Conservation (phyloP, 1,139 yeast species). For the Pichia cactophila region DNA sequence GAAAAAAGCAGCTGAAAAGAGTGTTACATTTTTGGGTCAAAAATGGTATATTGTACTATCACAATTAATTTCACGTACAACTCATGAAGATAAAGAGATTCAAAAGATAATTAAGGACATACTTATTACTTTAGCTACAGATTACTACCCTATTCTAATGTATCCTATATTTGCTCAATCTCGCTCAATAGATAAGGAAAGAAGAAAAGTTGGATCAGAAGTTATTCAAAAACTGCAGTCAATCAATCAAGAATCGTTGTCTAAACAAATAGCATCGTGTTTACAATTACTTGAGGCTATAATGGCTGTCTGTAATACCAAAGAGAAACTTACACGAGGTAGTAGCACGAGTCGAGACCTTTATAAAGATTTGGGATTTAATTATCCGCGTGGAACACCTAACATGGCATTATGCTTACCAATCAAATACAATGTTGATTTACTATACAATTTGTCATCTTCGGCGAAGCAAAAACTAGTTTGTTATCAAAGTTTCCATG, state of each 20-base stretch:
- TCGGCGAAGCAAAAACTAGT: constrained; percentile 30
- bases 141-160: constrained; percentile 74
- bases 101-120: constrained; percentile 49
- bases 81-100: constrained; percentile 55
- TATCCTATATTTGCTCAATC: constrained; percentile 79
- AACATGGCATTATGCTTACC: constrained; percentile 72
- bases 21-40: constrained; percentile 45
- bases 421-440: constrained; percentile 63
- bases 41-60: constrained; percentile 85
- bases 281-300: constrained; percentile 25
- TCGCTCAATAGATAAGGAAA: constrained; percentile 53
- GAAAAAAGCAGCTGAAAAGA: constrained; percentile 12
- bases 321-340: constrained; percentile 9
- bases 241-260: constrained; percentile 9
- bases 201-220: constrained; percentile 48
- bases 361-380: constrained; percentile 41
- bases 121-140: constrained; percentile 46
- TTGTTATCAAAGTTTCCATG: constrained; percentile 52
- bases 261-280: constrained; percentile 10
- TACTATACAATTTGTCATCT: constrained; percentile 37
- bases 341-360: constrained; percentile 10
- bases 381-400: constrained; percentile 39
- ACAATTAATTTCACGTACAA: constrained; percentile 73
- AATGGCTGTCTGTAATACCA: constrained; percentile 22
- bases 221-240: constrained; percentile 31